phyloP scores from a whole-genome alignment of 345 rosid species.

The Eutrema yunnanense region DNA sequence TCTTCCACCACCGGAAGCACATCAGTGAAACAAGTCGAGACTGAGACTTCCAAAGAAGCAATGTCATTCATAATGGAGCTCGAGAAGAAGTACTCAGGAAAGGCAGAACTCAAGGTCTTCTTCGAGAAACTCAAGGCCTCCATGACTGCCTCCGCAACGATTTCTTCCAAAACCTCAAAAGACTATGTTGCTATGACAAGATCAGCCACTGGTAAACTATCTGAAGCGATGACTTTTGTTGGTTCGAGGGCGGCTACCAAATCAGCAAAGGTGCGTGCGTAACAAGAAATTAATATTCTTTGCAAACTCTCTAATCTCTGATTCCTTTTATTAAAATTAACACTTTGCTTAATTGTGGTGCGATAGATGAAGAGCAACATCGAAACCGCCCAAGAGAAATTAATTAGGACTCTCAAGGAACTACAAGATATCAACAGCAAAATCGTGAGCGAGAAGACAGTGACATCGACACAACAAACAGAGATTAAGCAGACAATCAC shows the following conservation, averaged over 20 bases:
- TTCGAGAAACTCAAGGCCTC: conserved; percentile 25
- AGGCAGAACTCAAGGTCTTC: conserved; percentile 17
- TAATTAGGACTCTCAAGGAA: conserved; percentile 4
- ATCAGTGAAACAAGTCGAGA: conserved; percentile 15
- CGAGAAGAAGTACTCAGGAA: conserved; percentile 18
- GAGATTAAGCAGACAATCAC: conserved; percentile 23
- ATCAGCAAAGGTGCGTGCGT: conserved; percentile 19
- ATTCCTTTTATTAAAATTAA: neutral
- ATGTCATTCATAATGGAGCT: conserved; percentile 24
- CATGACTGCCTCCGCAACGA: conserved; percentile 7
- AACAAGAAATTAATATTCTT: neutral
- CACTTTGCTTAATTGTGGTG: neutral
- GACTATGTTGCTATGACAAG: neutral
- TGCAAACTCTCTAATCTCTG: neutral
- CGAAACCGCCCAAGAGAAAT: neutral
- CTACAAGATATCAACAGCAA: conserved; percentile 18
- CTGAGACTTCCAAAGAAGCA: conserved; percentile 15
- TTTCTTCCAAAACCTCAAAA: conserved; percentile 7
- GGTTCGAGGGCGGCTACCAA: neutral
- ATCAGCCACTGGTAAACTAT: neutral
- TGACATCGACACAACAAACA: conserved; percentile 7
- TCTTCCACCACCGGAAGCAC: neutral
- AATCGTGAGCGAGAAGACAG: conserved; percentile 14
- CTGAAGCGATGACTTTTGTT: conserved; percentile 20
- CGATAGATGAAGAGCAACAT: conserved; percentile 26